phyloP scores from a whole-genome alignment of 2,329 filamentous ascomycete species.

The Akanthomyces uredinophilus region DNA sequence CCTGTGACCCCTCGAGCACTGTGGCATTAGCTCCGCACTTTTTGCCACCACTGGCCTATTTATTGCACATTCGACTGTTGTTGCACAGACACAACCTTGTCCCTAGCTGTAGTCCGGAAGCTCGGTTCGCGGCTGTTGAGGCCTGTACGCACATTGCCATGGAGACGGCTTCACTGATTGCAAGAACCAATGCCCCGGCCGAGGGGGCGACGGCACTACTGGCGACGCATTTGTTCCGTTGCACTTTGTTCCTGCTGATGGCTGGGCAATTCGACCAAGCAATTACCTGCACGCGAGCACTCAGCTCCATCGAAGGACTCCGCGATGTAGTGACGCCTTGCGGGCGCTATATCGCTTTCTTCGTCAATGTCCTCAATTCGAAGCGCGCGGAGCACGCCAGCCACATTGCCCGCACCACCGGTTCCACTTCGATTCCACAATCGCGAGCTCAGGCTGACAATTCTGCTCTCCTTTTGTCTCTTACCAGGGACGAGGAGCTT shows the following conservation, averaged over 20 bases:
- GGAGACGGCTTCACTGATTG: slow-evolving; percentile 73
- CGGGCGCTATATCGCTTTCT: slow-evolving; percentile 77
- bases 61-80: slow-evolving; percentile 78
- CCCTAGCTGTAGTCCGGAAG: slow-evolving; percentile 60
- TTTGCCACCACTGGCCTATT: slow-evolving; percentile 68
- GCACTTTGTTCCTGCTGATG: slow-evolving; percentile 72
- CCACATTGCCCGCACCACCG: slow-evolving; percentile 28
- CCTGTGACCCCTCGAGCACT: slow-evolving; percentile 63
- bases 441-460: slow-evolving; percentile 30
- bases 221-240: slow-evolving; percentile 83
- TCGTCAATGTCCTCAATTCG: slow-evolving; percentile 60
- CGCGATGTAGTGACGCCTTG: slow-evolving; percentile 72
- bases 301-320: slow-evolving; percentile 63
- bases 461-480: slow-evolving; percentile 27
- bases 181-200: slow-evolving; percentile 55
- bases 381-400: slow-evolving; percentile 44
- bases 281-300: slow-evolving; percentile 64
- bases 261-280: slow-evolving; percentile 69
- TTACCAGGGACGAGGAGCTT: slow-evolving; percentile 72
- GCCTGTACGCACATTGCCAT: slow-evolving; percentile 69
- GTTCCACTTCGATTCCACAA: slow-evolving; percentile 26
- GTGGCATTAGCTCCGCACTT: slow-evolving; percentile 67
- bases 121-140: slow-evolving; percentile 67
- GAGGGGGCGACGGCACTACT: slow-evolving; percentile 69
- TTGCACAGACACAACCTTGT: slow-evolving; percentile 86